Evolutionary conservation across 257 asterid species (phyloP).

Genomic region (Vinca minor): DNA sequence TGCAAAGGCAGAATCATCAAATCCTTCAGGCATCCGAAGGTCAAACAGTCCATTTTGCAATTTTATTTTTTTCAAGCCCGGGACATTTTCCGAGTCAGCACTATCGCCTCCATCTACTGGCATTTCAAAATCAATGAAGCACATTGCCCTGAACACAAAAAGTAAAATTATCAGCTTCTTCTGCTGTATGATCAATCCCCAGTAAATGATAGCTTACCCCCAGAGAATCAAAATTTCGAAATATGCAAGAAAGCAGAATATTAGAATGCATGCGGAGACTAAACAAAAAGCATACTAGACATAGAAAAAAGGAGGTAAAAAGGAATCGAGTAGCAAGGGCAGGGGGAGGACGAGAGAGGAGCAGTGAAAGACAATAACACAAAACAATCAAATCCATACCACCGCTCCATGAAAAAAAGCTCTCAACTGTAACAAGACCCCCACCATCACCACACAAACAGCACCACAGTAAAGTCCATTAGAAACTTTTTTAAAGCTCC

Average conservation of each 20-base stretch:
- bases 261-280: neutral
- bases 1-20: constrained; percentile 32
- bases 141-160: constrained; percentile 57
- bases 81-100: constrained; percentile 31
- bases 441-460: neutral
- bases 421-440: neutral
- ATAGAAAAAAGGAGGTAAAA: neutral
- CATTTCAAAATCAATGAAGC: constrained; percentile 74
- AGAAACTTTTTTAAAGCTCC: neutral
- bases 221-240: neutral
- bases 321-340: neutral
- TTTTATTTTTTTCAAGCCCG: constrained; percentile 29
- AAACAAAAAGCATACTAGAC: neutral
- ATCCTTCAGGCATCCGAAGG: constrained; percentile 29
- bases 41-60: constrained; percentile 35
- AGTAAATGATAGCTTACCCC: too few species aligned
- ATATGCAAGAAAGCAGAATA: neutral
- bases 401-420: neutral
- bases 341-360: neutral
- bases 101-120: constrained; percentile 58
- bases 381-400: neutral
- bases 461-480: too few species aligned
- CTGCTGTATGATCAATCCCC: too few species aligned
- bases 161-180: constrained; percentile 10
- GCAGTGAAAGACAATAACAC: neutral